Conservation (phyloP, 176 grass and related monocot species). For the Eragrostis curvula region DNA sequence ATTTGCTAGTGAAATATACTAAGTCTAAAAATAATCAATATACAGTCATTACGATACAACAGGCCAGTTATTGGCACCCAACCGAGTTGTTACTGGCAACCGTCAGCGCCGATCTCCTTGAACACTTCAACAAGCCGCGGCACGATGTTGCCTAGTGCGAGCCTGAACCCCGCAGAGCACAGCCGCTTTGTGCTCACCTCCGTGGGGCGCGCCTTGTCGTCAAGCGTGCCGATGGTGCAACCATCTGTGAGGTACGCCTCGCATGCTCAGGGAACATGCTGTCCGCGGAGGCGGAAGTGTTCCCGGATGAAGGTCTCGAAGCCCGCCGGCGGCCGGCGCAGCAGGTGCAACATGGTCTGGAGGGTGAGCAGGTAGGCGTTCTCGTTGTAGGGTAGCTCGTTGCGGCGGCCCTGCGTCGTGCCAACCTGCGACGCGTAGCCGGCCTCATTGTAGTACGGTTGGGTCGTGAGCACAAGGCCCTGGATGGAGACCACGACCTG, state of each 20-base stretch:
- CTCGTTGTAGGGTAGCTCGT: background rate
- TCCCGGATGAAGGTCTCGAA: background rate
- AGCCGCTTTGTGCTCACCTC: background rate
- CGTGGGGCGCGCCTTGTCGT: background rate
- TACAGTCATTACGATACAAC: too few relatives aligned
- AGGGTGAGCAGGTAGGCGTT: conserved; percentile 2
- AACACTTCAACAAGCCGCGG: background rate
- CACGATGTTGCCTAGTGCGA: background rate
- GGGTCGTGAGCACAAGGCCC: conserved; percentile 1
- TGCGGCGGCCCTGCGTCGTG: background rate
- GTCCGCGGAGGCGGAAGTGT: background rate
- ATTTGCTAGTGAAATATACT: too few relatives aligned
- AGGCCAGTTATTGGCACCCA: too few relatives aligned
- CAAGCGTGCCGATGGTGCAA: background rate
- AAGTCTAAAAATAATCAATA: too few relatives aligned
- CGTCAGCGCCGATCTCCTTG: background rate
- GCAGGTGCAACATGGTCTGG: background rate
- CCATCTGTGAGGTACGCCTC: background rate
- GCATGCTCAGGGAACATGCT: background rate
- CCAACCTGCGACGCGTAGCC: background rate
- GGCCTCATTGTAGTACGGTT: conserved; percentile 19
- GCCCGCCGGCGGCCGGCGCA: background rate
- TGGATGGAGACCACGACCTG: conserved; percentile 33
- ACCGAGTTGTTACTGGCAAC: too few relatives aligned
- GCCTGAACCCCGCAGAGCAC: background rate